Conservation (phyloP, 1,284 basidiomycete genomes). For the Papiliotrema fonsecae region DNA sequence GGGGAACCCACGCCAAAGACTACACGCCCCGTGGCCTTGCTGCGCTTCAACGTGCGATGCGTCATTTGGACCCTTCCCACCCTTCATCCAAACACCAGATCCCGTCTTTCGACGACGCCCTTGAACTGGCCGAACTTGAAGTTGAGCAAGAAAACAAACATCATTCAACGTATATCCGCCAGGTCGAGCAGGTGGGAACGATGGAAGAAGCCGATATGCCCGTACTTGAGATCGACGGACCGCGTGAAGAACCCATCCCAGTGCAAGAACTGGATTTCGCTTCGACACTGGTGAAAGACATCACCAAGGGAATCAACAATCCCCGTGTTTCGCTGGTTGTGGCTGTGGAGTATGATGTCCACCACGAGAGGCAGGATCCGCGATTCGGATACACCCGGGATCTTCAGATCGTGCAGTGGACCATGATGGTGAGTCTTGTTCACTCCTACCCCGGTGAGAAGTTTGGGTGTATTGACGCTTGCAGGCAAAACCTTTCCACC, state of each 20-base stretch:
- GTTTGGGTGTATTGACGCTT: neutral
- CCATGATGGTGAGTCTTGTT: conserved; percentile 11
- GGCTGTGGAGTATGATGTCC: conserved; percentile 15
- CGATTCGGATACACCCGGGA: conserved; percentile 9
- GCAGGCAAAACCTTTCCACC: conserved; percentile 27
- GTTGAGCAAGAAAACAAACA: neutral
- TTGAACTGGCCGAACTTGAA: neutral
- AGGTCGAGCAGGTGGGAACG: neutral
- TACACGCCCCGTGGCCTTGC: conserved; percentile 1
- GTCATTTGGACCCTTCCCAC: conserved; percentile 1
- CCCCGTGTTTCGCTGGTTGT: conserved; percentile 10
- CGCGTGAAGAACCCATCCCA: neutral
- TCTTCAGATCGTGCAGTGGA: conserved; percentile 26
- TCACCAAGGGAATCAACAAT: conserved; percentile 7
- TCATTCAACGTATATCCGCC: neutral
- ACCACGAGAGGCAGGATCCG: conserved; percentile 2
- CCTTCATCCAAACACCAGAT: neutral
- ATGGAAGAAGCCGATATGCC: neutral
- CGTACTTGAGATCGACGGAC: neutral
- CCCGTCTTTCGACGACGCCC: neutral
- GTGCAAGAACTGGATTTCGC: neutral
- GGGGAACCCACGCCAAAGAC: conserved; percentile 6
- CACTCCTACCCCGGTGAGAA: no score
- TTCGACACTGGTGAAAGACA: neutral
- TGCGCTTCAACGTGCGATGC: conserved; percentile 5